A percentile compares a stretch with the other conserved stretches of the same genome.
phyloP scores from a whole-genome alignment of 345 rosid species.

The Carallia brachiata region DNA sequence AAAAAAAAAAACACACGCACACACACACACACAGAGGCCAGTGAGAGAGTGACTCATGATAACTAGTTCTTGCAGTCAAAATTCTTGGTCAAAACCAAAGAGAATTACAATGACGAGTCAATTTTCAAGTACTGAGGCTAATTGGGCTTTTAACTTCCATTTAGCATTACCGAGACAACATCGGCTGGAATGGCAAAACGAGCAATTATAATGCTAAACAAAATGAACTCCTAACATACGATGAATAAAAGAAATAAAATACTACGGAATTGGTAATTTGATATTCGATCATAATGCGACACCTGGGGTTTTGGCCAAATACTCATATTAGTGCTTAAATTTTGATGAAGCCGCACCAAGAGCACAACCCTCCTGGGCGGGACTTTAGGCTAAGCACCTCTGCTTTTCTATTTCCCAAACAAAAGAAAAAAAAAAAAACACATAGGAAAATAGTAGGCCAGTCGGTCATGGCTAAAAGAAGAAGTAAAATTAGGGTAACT shows the following conservation, averaged over 20 bases:
- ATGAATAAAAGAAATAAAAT: background rate
- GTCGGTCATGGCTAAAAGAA: background rate
- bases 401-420: too few species aligned
- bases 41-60: slow-evolving; percentile 46
- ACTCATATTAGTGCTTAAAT: too few species aligned
- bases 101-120: background rate
- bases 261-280: too few species aligned
- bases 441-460: background rate
- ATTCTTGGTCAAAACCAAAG: slow-evolving; percentile 34
- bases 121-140: background rate
- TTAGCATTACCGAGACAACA: background rate
- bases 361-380: too few species aligned
- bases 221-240: too few species aligned
- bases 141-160: background rate
- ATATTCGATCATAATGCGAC: too few species aligned
- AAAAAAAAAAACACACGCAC: too few species aligned
- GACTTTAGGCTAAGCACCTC: too few species aligned
- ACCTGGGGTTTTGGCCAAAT: too few species aligned
- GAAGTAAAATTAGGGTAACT: slow-evolving; percentile 4
- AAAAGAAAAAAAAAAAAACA: background rate
- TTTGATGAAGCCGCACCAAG: background rate
- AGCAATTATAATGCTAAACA: background rate
- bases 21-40: slow-evolving; percentile 12
- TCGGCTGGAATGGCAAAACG: background rate
- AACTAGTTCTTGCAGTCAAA: slow-evolving; percentile 48